phyloP scores from a whole-genome alignment of 108 stramenopile genomes.

The Skeletonema marinoi region DNA sequence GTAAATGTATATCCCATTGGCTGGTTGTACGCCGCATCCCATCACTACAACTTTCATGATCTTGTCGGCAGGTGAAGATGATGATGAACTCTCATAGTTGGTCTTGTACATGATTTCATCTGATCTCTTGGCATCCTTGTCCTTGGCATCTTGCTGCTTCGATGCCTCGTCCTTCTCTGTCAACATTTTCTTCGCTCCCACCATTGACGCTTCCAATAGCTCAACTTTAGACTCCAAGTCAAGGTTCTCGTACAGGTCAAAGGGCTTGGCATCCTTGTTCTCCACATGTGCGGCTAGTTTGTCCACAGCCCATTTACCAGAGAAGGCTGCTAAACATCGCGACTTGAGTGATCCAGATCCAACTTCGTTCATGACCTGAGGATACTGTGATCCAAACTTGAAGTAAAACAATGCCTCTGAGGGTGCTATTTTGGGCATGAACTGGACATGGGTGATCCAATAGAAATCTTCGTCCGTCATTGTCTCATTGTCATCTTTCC shows the following conservation, averaged over 20 bases:
- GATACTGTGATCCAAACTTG: constrained; percentile 31
- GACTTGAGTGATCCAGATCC: constrained; percentile 35
- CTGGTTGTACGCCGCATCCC: constrained; percentile 25
- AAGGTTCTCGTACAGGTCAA: constrained; percentile 18
- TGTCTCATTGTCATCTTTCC: not conserved
- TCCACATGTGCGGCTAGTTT: constrained; percentile 16
- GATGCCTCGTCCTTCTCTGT: constrained; percentile 4
- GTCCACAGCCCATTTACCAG: constrained; percentile 20
- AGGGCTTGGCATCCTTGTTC: not conserved
- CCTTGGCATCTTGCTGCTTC: not conserved
- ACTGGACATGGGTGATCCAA: constrained; percentile 42
- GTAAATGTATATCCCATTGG: constrained; percentile 37
- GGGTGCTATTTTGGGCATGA: constrained; percentile 32
- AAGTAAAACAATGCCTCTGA: constrained; percentile 39
- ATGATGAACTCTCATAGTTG: constrained; percentile 5
- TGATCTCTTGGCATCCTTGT: constrained; percentile 8
- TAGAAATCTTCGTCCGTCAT: constrained; percentile 46
- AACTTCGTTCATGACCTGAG: constrained; percentile 34
- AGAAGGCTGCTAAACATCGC: constrained; percentile 24
- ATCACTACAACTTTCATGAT: constrained; percentile 25
- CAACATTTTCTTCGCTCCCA: constrained; percentile 21
- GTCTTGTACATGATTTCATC: constrained; percentile 32
- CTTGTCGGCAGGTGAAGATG: constrained; percentile 6
- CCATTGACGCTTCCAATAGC: constrained; percentile 24
- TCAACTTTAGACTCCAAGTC: constrained; percentile 23